Base-by-base conservation (phyloP, 192 early-diverging fungal genomes). In the Mortierella alpina region DNA sequence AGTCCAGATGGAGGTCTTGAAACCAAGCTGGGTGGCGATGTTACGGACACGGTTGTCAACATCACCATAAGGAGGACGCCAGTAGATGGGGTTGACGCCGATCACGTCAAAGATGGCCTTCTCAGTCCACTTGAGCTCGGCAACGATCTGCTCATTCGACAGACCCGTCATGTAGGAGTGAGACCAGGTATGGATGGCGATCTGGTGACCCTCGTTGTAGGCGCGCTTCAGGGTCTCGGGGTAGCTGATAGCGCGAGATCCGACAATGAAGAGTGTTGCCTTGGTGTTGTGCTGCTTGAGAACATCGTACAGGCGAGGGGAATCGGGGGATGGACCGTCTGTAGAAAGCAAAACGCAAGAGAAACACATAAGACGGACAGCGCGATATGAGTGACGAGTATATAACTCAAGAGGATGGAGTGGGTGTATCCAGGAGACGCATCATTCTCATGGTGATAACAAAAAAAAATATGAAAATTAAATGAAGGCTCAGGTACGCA, bases 91-190 rank as follows among this genome's bases (percentile, higher is more conserved):
- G 54, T 85, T 89, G 23, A 86, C 82, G 59, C 85, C 85, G 48
- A 76, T 85, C 57, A 73, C 70, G 52, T 88, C 82, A 48, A 85
- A 81, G 68, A 91, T 90, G 58, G 85, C 85, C 22, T 77, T 75
- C 64, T 89, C 88, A 18, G 89, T 93, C 88, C 90, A 93, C 57
- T 88, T 85, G 20, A 94, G 66, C 73, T 93, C 90, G 52, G 88
- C 87, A 45, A 91, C 86, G 22, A 93, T 55, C n/a, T 77, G 64
- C 49, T 84, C 73, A 46, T 86, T 85, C 2, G 75, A 23, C 18
- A 87, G 59, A 13, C 83, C 81, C 17, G 89, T 87, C 76, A 93
- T 82, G 15, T 82, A 40, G 44, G 75, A 58, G 58, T 92, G 91
- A 15, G 87, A 84, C 91, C 91, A 92, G 20, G 92, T 79, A 53